Percentiles rank a stretch among this genome's conserved stretches.
phyloP scores from a whole-genome alignment of 192 early-diverging fungal genomes.

The Dissophora globulifera region DNA sequence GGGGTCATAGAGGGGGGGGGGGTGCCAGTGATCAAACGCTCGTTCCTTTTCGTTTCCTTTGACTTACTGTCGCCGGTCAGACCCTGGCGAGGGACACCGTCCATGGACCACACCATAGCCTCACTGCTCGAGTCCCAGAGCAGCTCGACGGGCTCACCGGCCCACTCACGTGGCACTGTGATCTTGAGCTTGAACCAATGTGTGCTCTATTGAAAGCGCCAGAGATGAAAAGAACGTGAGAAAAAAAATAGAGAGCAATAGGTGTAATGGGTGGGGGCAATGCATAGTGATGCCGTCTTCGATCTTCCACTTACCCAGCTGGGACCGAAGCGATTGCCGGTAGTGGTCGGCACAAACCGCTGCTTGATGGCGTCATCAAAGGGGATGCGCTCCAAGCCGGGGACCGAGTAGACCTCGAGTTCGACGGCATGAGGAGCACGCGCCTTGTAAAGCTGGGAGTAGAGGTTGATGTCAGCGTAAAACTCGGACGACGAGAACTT shows the following conservation, averaged over 20 bases:
- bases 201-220: constrained; percentile 66
- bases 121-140: constrained; percentile 91
- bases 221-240: constrained; percentile 9
- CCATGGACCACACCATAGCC: constrained; percentile 88
- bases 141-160: constrained; percentile 83
- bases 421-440: constrained; percentile 64
- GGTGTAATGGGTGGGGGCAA: not conserved
- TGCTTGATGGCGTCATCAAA: constrained; percentile 82
- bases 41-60: too few species aligned
- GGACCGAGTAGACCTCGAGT: constrained; percentile 73
- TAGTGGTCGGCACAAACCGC: constrained; percentile 69
- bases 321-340: constrained; percentile 86
- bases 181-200: constrained; percentile 81
- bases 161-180: constrained; percentile 75
- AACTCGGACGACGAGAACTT: constrained; percentile 71
- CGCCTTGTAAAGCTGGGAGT: constrained; percentile 59
- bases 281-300: too few species aligned
- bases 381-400: constrained; percentile 72
- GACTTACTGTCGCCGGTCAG: constrained; percentile 87
- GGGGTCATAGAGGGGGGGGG: not conserved
- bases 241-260: not conserved
- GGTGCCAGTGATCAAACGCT: too few species aligned
- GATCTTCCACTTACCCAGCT: constrained; percentile 86
- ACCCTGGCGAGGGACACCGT: constrained; percentile 87
- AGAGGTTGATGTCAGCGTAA: constrained; percentile 66